A percentile compares a stretch with the other conserved stretches of the same genome.
These are phyloP conservation scores for Trapa bicornis DNA, from an alignment of 345 rosid genomes.

Conservation along the genomic window DNA sequence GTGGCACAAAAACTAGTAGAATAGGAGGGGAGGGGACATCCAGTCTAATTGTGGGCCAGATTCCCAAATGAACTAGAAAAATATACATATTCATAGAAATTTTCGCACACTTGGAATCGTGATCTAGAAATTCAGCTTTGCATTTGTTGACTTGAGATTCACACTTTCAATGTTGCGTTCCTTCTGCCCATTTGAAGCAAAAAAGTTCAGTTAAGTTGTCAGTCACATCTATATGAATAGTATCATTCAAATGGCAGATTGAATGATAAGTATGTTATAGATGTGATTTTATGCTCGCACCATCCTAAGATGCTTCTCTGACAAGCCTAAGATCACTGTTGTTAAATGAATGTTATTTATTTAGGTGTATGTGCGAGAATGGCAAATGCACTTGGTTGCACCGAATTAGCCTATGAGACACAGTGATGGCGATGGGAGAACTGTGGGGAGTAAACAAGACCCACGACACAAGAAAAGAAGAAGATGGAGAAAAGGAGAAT, in stretches of 20 bases:
- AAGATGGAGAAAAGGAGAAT: not conserved
- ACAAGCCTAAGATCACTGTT: no score
- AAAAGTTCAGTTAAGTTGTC: no score
- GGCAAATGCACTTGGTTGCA: no score
- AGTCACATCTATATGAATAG: not conserved
- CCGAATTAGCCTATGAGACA: no score
- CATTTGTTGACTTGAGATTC: not conserved
- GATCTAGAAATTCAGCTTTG: not conserved
- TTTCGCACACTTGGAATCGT: not conserved
- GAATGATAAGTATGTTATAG: no score
- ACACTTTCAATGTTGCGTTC: not conserved
- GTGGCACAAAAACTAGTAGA: not conserved
- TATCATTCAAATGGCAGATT: no score
- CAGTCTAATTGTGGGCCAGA: not conserved
- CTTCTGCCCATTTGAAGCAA: no score
- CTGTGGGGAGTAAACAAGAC: not conserved
- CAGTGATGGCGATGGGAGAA: not conserved
- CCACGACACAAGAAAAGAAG: not conserved
- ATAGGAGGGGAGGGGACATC: conserved; percentile 2
- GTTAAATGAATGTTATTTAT: no score
- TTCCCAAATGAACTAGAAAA: not conserved
- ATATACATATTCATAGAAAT: not conserved
- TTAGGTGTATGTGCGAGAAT: no score
- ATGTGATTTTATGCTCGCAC: no score
- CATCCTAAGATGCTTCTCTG: no score